phyloP scores from a whole-genome alignment of 1,284 basidiomycete species.

The Cryptococcus sp. region DNA sequence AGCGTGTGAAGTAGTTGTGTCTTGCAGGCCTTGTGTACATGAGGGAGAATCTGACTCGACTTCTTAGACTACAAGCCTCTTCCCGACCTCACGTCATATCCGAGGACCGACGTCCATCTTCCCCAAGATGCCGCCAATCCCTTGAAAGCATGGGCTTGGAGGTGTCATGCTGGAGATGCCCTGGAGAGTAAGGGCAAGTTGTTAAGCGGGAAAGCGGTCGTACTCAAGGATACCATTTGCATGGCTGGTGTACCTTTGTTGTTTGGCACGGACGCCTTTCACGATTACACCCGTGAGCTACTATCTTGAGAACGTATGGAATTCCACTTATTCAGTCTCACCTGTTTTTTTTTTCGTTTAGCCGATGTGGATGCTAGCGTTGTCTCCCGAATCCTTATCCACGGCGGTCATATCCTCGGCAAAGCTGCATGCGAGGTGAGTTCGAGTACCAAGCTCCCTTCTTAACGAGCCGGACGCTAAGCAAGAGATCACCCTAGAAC shows the following conservation, averaged over 20 bases:
- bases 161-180: constrained; percentile 18
- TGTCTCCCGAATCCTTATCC: constrained; percentile 56
- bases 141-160: constrained; percentile 30
- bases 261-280: constrained; percentile 37
- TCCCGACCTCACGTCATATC: constrained; percentile 22
- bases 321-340: background rate
- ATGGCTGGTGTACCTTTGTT: constrained; percentile 36
- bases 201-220: constrained; percentile 32
- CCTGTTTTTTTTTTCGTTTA: background rate
- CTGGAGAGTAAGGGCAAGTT: constrained; percentile 13
- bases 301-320: background rate
- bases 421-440: constrained; percentile 56
- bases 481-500: constrained; percentile 55
- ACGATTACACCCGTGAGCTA: constrained; percentile 46
- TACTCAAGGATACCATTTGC: constrained; percentile 33
- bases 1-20: background rate
- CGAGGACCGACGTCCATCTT: constrained; percentile 27
- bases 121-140: constrained; percentile 22
- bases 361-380: constrained; percentile 56
- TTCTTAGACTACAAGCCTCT: constrained; percentile 31
- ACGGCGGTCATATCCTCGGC: constrained; percentile 54
- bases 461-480: constrained; percentile 52
- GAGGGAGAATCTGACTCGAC: too few species aligned
- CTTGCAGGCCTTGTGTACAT: background rate
- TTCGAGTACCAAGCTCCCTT: constrained; percentile 4